phyloP scores from a whole-genome alignment of 768 basidiomycete species.

The Epithele typhae region DNA sequence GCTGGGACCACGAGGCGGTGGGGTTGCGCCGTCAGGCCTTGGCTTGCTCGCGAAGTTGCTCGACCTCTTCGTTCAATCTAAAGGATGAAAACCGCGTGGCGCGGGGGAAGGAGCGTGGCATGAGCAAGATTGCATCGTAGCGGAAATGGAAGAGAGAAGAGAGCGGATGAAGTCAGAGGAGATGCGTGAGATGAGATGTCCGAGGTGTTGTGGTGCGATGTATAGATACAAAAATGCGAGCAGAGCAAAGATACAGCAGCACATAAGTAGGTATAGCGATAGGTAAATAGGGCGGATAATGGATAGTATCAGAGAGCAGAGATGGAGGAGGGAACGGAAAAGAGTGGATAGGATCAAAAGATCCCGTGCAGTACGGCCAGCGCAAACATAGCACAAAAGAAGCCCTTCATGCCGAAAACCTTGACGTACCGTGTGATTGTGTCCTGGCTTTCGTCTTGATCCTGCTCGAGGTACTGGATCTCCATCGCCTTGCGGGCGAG shows the following conservation, averaged over 20 bases:
- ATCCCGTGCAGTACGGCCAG: constrained; percentile 51
- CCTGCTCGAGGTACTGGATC: constrained; percentile 73
- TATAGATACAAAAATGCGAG: background rate
- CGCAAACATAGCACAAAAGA: constrained; percentile 45
- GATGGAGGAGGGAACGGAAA: constrained; percentile 27
- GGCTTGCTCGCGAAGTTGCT: constrained; percentile 40
- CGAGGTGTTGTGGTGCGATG: background rate
- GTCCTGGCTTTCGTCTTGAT: constrained; percentile 73
- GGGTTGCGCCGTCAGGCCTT: constrained; percentile 22
- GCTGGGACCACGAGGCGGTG: constrained; percentile 30
- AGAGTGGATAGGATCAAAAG: too few species aligned
- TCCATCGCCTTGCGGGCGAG: constrained; percentile 74
- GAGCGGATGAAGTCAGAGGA: background rate
- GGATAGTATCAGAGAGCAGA: constrained; percentile 19
- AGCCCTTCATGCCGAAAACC: constrained; percentile 55
- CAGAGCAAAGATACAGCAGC: background rate
- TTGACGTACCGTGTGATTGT: constrained; percentile 75
- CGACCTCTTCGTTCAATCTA: constrained; percentile 71
- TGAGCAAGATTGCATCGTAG: constrained; percentile 18
- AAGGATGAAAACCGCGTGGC: constrained; percentile 6
- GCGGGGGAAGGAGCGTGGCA: constrained; percentile 12
- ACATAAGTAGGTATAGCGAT: constrained; percentile 7
- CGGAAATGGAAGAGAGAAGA: constrained; percentile 8
- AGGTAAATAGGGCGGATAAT: constrained; percentile 22
- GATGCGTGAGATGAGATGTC: background rate